Base-by-base conservation (phyloP, 208 protist genomes). In the Crithidia mellificae region DNA sequence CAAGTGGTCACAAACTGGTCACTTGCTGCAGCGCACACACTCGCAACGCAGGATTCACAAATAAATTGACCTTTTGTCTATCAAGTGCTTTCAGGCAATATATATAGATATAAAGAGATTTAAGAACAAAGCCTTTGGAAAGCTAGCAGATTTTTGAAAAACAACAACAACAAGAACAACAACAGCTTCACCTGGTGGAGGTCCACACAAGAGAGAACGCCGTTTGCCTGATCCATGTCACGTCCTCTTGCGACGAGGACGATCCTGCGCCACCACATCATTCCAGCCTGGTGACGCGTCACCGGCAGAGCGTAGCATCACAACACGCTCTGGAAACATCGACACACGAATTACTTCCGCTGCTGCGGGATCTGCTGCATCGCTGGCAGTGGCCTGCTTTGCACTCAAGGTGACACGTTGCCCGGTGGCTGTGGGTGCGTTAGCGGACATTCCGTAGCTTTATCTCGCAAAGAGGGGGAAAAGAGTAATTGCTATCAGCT, bases 391-490 rank as follows among this genome's bases (percentile, higher is more conserved):
- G 25, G 73, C 78, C 25, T 83, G 68, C 51, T 76, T 61, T 15
- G 72, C 72, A 14, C 27, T 77, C n/a, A 83, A 47, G 8, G 74
- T 83, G n/a, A 79, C 67, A 8, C 78, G 78, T 43, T 74, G 77
- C 4, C 64, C 77, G 14, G 68, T 72, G 22, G 47, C 8, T 19
- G 39, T 17, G 22, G 61, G 19, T 19, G 38, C 22, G 3, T 25
- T 2, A 24, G 43, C 39, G 41, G 55, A 50, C 39, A 50, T 62
- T 25, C 5, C 22, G n/a, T n/a, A n/a, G n/a, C n/a, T n/a, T n/a
- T n/a, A n/a, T n/a, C n/a, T n/a, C n/a, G n/a, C n/a, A n/a, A n/a
- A n/a, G n/a, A n/a, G n/a, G n/a, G n/a, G n/a, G n/a, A n/a, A n/a
- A n/a, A n/a, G n/a, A n/a, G n/a, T n/a, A n/a, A n/a, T n/a, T n/a